These are phyloP conservation scores for Gnomoniopsis smithogilvyi DNA, from an alignment of 2,329 filamentous ascomycete species.

Conservation along the genomic window DNA sequence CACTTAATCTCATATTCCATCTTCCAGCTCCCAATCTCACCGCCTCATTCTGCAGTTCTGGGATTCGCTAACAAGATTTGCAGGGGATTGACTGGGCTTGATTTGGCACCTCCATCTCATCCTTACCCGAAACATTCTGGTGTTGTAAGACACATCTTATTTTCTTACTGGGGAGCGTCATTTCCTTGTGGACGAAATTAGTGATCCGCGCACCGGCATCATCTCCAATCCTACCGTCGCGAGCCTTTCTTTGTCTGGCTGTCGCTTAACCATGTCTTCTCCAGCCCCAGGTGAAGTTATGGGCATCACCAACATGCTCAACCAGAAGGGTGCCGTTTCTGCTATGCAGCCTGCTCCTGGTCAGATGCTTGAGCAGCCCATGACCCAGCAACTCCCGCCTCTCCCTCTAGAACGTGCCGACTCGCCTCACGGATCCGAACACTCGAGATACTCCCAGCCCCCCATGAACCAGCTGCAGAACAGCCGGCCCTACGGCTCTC, in stretches of 20 bases:
- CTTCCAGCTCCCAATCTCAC: constrained; percentile 2
- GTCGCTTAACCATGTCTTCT: constrained; percentile 35
- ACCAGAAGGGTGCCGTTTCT: constrained; percentile 41
- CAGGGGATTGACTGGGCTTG: constrained; percentile 3
- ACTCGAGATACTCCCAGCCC: constrained; percentile 52
- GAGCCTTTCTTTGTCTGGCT: constrained; percentile 17
- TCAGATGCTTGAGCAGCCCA: constrained; percentile 24
- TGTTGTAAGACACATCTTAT: constrained; percentile 21
- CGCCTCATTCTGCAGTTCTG: neutral
- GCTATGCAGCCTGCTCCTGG: constrained; percentile 28
- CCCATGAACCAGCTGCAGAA: constrained; percentile 37
- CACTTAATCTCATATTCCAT: neutral
- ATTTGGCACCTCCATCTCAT: constrained; percentile 10
- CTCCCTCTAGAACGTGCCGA: constrained; percentile 49
- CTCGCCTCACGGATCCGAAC: constrained; percentile 58
- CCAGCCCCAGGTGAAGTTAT: constrained; percentile 46
- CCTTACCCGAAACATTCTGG: constrained; percentile 17
- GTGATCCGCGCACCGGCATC: constrained; percentile 15
- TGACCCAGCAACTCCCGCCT: constrained; percentile 23
- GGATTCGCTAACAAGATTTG: constrained; percentile 9
- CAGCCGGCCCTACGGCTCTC: constrained; percentile 49
- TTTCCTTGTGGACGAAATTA: constrained; percentile 18
- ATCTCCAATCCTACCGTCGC: constrained; percentile 10
- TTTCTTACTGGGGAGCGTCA: constrained; percentile 18
- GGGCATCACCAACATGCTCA: constrained; percentile 52